Base-by-base conservation (phyloP, 805 yeast species). In the Candida ulmi region DNA sequence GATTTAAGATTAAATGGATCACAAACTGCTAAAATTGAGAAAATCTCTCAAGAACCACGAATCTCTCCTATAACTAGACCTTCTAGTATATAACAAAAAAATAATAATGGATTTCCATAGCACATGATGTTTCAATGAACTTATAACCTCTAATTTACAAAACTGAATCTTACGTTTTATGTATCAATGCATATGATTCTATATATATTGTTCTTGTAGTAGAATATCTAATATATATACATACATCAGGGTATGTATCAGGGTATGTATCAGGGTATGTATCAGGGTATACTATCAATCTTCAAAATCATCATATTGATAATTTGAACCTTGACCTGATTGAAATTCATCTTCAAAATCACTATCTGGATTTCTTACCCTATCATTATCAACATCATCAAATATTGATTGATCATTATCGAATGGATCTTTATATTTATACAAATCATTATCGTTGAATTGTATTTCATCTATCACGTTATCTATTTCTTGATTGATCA, bases 1-100 rank as follows among this genome's bases (percentile, higher is more conserved):
- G 47, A 47, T 5, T 7, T 51, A 11, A 40, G 35, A 11, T 24
- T 51, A 27, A 48, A 47, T 15, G 18, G 32, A 3, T 25, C 36
- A 0, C 46, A 38, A 4, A 40, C 42, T 0, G 56, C 49, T 5
- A 30, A 24, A 17, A 27, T 52, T 11, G 41, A 40, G 17, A 42
- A 24, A 24, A 26, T 50, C 9, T 17, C 36, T 9, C 40, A 33
- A 24, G 19, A 36, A 18, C 24, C 32, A 6, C 12, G 11, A 9
- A 9, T 24, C 15, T 5, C 9, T 5, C 31, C 31, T 15, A 28
- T 28, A 8, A 13, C 13, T 28, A n/a, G 31, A 6, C 18, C 18
- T n/a, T 15, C 31, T 7, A 15, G 18, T 28, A 6, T 17, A 9
- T 28, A 11, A 16, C n/a, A n/a, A n/a, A n/a, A n/a, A n/a, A n/a